Evolutionary conservation across 1,284 basidiomycete species (phyloP), one percentile per base, ranked within the genome.

Genomic region (Rhizoctonia solani): DNA sequence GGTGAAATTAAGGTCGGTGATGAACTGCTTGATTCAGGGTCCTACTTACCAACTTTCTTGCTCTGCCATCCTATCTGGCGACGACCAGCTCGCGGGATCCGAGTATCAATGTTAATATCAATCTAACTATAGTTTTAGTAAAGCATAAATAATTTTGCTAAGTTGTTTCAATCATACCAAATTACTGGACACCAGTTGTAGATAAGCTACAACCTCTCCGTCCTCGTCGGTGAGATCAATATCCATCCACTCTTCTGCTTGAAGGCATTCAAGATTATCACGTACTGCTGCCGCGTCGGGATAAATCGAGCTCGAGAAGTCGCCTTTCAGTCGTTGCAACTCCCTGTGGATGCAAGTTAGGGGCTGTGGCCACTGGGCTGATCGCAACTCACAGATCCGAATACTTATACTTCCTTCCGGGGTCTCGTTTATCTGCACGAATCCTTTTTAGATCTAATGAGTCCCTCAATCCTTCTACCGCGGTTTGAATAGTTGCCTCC

Each of bases 21-120:
- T 23, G 0, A 8, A 42, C 23, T 6, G n/a, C 1, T 23, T 5
- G 32, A 5, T 46, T 19, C n/a, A 27, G 19, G 23, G 13, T 1
- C 2, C 9, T 16, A 76, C 80, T 70, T 66, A 87, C 90, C 88
- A 71, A 89, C 87, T 80, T 88, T 91, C 80, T 91, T 91, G 76
- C 90, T 92, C 71, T 92, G 89, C 86, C 88, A 89, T 73, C 92
- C 88, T 30, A 92, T 77, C 13, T 74, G 77, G 13, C 77, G 72
- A 8, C 87, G 82, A 25, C 82, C 82, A 19, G 77, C 76, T 70
- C 81, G 83, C 4, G 85, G 79, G 67, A 82, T 81, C n/a, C 82
- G 79, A 1, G 85, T 85, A 71, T 93, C 88, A 27, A 92, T 76
- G 49, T 79, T 79, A 71, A 92, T 86, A 54, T 87, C 83, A 29